Percentiles rank a stretch among this genome's conserved stretches.
Conservation (phyloP, 2,329 filamentous ascomycete species). For the Sarocladiaceae sp. region DNA sequence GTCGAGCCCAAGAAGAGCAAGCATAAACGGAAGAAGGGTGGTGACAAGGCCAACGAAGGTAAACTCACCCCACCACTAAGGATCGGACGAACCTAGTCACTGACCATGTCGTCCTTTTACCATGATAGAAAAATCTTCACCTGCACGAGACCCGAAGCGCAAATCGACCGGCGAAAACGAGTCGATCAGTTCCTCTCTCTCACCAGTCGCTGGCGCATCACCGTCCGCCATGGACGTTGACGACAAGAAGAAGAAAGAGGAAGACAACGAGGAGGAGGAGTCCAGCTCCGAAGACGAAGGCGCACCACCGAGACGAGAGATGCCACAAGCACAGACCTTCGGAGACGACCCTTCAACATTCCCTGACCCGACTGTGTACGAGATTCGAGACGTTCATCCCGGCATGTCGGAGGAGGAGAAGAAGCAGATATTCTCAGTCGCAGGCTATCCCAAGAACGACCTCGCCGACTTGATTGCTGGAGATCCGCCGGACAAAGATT, state of each 20-base stretch:
- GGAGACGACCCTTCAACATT: constrained; percentile 91
- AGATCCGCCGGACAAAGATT: constrained; percentile 88
- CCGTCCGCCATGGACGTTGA: constrained; percentile 57
- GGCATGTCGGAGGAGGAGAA: constrained; percentile 82
- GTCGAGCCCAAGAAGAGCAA: constrained; percentile 57
- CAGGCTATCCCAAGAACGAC: constrained; percentile 75
- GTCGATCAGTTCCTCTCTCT: constrained; percentile 57
- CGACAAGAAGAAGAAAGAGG: constrained; percentile 39
- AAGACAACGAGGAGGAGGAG: constrained; percentile 41
- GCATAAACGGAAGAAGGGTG: constrained; percentile 71
- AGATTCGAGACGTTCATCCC: constrained; percentile 72
- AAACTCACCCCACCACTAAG: neutral
- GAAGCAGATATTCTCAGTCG: constrained; percentile 83
- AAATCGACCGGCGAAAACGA: constrained; percentile 50
- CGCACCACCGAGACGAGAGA: constrained; percentile 56
- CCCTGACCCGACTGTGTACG: constrained; percentile 87
- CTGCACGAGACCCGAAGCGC: constrained; percentile 47
- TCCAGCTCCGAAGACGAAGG: constrained; percentile 56
- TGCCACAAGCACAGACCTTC: constrained; percentile 81
- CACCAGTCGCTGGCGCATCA: constrained; percentile 47
- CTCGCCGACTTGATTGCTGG: constrained; percentile 83
- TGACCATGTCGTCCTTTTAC: neutral
- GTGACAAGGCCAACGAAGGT: constrained; percentile 1
- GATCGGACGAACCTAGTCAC: constrained; percentile 3
- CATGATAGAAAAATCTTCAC: constrained; percentile 53